phyloP scores from a whole-genome alignment of 2,329 filamentous ascomycete species.

The Juglanconis oblonga region DNA sequence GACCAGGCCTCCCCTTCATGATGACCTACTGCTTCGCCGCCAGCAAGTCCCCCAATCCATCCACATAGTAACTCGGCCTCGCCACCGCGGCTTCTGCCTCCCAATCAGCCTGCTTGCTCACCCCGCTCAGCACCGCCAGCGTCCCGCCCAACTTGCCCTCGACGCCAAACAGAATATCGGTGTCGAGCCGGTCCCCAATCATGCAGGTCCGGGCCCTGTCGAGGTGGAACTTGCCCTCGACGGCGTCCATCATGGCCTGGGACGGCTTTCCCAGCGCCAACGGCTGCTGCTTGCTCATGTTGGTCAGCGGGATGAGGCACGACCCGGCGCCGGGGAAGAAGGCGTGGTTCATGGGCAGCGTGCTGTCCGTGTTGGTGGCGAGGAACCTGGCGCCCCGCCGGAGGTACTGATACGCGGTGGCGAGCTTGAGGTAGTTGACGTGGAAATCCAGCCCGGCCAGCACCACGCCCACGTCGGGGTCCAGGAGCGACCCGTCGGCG shows the following conservation, averaged over 20 bases:
- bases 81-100: slow-evolving; percentile 65
- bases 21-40: background rate
- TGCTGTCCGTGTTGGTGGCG: slow-evolving; percentile 90
- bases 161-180: slow-evolving; percentile 93
- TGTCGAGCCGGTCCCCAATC: slow-evolving; percentile 91
- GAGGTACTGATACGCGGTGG: slow-evolving; percentile 83
- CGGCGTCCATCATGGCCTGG: slow-evolving; percentile 98
- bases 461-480: slow-evolving; percentile 86
- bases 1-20: too few species aligned
- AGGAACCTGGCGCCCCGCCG: slow-evolving; percentile 79
- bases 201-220: slow-evolving; percentile 85
- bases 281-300: slow-evolving; percentile 68
- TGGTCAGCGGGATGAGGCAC: slow-evolving; percentile 72
- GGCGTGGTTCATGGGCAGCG: slow-evolving; percentile 74
- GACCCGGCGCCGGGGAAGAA: slow-evolving; percentile 92
- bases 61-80: slow-evolving; percentile 78
- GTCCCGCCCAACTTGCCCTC: slow-evolving; percentile 90
- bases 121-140: slow-evolving; percentile 85
- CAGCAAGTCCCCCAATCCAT: slow-evolving; percentile 74
- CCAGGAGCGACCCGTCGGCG: slow-evolving; percentile 71
- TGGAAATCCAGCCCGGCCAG: slow-evolving; percentile 91
- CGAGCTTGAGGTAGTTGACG: slow-evolving; percentile 90
- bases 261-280: slow-evolving; percentile 88
- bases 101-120: slow-evolving; percentile 81
- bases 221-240: slow-evolving; percentile 92